A percentile compares a stretch with the other conserved stretches of the same genome.
phyloP scores from a whole-genome alignment of 208 protist genomes.

The Acanthamoeba polyphaga region DNA sequence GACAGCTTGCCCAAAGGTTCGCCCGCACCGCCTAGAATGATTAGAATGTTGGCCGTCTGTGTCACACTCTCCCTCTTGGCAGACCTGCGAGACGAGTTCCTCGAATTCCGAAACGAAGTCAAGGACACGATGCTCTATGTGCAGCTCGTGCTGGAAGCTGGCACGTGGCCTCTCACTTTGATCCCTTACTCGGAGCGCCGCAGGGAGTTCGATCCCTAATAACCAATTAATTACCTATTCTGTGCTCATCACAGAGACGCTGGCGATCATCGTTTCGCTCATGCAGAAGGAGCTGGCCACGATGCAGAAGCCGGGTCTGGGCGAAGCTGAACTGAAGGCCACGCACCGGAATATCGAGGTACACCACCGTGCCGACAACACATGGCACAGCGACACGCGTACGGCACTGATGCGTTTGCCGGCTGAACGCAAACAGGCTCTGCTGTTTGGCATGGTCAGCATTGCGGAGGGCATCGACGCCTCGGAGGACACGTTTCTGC shows the following conservation, averaged over 20 bases:
- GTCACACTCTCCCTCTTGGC: not conserved
- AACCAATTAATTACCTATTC: no score
- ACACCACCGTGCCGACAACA: not conserved
- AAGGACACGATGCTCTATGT: not conserved
- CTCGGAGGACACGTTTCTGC: not conserved
- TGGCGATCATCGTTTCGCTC: constrained; percentile 12
- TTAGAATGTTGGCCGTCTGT: not conserved
- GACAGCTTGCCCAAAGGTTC: not conserved
- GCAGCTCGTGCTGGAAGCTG: constrained; percentile 7
- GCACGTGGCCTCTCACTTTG: not conserved
- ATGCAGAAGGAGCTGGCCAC: constrained; percentile 6
- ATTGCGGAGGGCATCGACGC: constrained; percentile 1
- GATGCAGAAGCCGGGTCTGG: not conserved
- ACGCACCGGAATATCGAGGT: constrained; percentile 9
- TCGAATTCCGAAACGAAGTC: not conserved
- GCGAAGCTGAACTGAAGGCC: not conserved
- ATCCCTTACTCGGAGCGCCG: not conserved
- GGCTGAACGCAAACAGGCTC: not conserved
- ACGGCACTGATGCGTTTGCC: not conserved
- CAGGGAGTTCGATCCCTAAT: no score
- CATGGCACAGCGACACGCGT: not conserved
- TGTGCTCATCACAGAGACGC: not conserved
- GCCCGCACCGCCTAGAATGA: no score
- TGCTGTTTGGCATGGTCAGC: constrained; percentile 22
- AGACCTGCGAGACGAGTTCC: constrained; percentile 5